A percentile compares a stretch with the other conserved stretches of the same genome.
Evolutionary conservation across 331 rosid species (phyloP).

Genomic region (Ulmus americana): DNA sequence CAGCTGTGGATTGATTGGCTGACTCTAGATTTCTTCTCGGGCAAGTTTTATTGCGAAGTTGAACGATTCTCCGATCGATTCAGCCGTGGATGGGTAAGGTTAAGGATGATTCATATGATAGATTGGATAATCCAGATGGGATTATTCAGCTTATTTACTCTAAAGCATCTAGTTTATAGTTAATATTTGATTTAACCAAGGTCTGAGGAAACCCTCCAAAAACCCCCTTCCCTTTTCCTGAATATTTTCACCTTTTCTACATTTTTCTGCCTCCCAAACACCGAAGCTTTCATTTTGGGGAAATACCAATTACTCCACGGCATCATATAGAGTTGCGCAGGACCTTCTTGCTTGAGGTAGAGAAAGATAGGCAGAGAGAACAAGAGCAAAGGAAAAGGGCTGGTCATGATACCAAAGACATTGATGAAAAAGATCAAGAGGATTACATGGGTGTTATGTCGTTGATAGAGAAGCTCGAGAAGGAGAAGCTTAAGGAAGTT

Average conservation of each 20-base stretch:
- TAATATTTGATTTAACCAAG: too few species aligned
- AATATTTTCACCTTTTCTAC: conserved; percentile 15
- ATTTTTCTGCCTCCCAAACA: conserved; percentile 17
- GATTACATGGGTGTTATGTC: conserved; percentile 64
- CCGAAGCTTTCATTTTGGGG: conserved; percentile 17
- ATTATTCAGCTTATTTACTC: too few species aligned
- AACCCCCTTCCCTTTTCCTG: conserved; percentile 18
- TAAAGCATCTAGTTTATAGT: too few species aligned
- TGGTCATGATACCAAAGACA: conserved; percentile 71
- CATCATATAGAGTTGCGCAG: conserved; percentile 23
- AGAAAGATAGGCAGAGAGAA: conserved; percentile 60
- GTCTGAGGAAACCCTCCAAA: conserved; percentile 23
- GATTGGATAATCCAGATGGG: too few species aligned
- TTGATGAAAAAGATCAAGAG: conserved; percentile 53
- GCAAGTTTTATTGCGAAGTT: too few species aligned
- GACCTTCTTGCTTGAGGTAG: conserved; percentile 54
- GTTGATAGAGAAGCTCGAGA: conserved; percentile 57
- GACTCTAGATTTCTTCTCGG: too few species aligned
- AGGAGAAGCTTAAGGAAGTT: conserved; percentile 35
- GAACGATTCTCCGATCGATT: too few species aligned
- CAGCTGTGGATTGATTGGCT: too few species aligned
- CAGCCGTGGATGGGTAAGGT: too few species aligned
- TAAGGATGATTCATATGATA: too few species aligned
- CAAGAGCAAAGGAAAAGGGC: conserved; percentile 55
- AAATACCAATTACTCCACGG: conserved; percentile 34